These are phyloP conservation scores for Lactarius sp. DNA, from an alignment of 768 basidiomycete species.

Conservation along the genomic window DNA sequence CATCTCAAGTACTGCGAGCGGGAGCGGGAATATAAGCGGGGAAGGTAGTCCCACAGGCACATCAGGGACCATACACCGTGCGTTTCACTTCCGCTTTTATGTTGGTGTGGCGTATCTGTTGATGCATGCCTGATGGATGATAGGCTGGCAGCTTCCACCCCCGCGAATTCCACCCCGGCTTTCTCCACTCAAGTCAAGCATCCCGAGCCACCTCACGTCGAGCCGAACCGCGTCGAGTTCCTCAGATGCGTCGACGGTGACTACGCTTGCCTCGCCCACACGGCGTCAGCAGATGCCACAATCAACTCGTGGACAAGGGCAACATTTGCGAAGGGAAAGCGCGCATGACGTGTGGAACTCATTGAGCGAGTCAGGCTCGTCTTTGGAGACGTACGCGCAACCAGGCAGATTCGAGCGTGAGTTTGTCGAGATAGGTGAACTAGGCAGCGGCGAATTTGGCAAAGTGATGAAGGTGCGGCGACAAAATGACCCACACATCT, in stretches of 20 bases:
- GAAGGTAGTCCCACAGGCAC: conserved; percentile 47
- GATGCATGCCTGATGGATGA: background rate
- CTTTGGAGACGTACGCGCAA: conserved; percentile 40
- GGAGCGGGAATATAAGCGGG: conserved; percentile 50
- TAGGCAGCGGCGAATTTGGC: conserved; percentile 92
- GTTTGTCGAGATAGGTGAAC: conserved; percentile 71
- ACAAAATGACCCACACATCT: conserved; percentile 45
- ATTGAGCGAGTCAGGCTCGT: background rate
- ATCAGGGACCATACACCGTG: conserved; percentile 54
- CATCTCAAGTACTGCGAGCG: conserved; percentile 51
- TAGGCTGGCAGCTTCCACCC: conserved; percentile 56
- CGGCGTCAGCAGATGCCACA: background rate
- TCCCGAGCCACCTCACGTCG: conserved; percentile 35
- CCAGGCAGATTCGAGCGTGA: conserved; percentile 72
- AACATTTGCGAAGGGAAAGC: conserved; percentile 5
- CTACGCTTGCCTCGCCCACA: conserved; percentile 15
- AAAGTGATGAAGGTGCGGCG: conserved; percentile 80
- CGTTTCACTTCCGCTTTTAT: conserved; percentile 33
- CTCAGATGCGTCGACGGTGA: conserved; percentile 38
- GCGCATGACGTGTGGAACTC: conserved; percentile 1
- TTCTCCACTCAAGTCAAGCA: conserved; percentile 42
- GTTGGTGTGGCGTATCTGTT: conserved; percentile 5
- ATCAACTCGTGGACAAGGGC: background rate
- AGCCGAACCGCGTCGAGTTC: conserved; percentile 54
- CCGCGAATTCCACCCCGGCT: conserved; percentile 44